These are phyloP conservation scores for Cercospora sojina DNA, from an alignment of 2,329 filamentous ascomycete genomes.

Conservation along the genomic window DNA sequence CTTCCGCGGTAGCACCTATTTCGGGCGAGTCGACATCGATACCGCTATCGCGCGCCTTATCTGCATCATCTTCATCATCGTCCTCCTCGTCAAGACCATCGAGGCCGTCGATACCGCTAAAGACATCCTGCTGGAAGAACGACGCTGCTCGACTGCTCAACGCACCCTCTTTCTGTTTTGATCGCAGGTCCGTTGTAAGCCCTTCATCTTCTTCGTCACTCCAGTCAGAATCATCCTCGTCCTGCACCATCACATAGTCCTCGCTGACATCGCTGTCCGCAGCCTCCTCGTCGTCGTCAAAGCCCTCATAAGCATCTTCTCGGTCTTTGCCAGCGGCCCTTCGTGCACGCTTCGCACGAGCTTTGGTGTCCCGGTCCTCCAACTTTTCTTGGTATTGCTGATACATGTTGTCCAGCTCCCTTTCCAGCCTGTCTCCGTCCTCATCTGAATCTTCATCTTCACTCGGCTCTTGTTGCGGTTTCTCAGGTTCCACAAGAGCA, in stretches of 20 bases:
- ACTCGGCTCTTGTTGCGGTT: conserved; percentile 43
- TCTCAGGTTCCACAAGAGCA: conserved; percentile 56
- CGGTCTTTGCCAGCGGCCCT: conserved; percentile 61
- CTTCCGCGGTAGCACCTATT: conserved; percentile 28
- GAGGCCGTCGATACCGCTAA: conserved; percentile 73
- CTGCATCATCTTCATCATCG: conserved; percentile 38
- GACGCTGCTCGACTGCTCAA: conserved; percentile 81
- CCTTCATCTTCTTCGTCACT: conserved; percentile 46
- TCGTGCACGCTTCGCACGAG: conserved; percentile 83
- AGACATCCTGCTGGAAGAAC: conserved; percentile 95
- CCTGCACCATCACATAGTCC: conserved; percentile 53
- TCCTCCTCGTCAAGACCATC: conserved; percentile 39
- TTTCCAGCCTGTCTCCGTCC: conserved; percentile 78
- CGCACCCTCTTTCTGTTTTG: conserved; percentile 48
- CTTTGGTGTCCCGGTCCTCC: conserved; percentile 79
- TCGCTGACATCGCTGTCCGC: conserved; percentile 48
- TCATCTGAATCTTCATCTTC: conserved; percentile 69
- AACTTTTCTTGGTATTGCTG: conserved; percentile 78
- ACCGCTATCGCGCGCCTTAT: conserved; percentile 48
- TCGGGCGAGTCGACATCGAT: conserved; percentile 40
- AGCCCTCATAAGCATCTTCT: conserved; percentile 89
- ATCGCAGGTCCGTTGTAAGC: conserved; percentile 61
- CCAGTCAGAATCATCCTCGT: conserved; percentile 63
- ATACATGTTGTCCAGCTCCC: conserved; percentile 85
- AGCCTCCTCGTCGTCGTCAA: conserved; percentile 61